Conservation (phyloP, 345 rosid genomes). For the Cochlearia excelsa region DNA sequence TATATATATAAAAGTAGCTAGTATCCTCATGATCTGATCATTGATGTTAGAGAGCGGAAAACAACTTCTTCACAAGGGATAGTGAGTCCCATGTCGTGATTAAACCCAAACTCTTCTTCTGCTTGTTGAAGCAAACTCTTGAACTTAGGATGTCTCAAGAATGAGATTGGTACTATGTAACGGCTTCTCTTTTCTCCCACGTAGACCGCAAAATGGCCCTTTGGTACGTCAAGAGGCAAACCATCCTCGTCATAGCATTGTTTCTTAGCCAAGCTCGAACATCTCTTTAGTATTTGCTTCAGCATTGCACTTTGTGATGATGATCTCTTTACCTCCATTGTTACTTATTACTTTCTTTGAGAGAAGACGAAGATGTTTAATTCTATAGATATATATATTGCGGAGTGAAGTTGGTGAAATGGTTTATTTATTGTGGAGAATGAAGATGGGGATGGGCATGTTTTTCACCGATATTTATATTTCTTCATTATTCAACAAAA, state of each 20-base stretch:
- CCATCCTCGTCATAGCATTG: constrained; percentile 46
- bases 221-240: constrained; percentile 82
- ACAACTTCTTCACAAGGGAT: constrained; percentile 94
- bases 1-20: neutral
- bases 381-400: constrained; percentile 15
- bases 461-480: constrained; percentile 19
- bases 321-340: constrained; percentile 57
- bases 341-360: constrained; percentile 1
- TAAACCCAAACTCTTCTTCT: constrained; percentile 94
- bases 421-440: constrained; percentile 44
- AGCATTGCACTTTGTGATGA: constrained; percentile 55
- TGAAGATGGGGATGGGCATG: constrained; percentile 16
- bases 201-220: constrained; percentile 88
- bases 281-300: constrained; percentile 71
- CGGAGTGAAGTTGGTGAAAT: constrained; percentile 21
- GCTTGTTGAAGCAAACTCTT: constrained; percentile 74
- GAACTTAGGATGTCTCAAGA: constrained; percentile 73
- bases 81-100: constrained; percentile 88
- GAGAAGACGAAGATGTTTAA: constrained; percentile 10
- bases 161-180: constrained; percentile 87
- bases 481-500: constrained; percentile 10
- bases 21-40: constrained; percentile 46
- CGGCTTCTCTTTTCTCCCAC: constrained; percentile 81
- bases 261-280: constrained; percentile 73
- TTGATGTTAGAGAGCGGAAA: constrained; percentile 78